phyloP scores from a whole-genome alignment of 805 yeast species.

The Kuraishia cidri region DNA sequence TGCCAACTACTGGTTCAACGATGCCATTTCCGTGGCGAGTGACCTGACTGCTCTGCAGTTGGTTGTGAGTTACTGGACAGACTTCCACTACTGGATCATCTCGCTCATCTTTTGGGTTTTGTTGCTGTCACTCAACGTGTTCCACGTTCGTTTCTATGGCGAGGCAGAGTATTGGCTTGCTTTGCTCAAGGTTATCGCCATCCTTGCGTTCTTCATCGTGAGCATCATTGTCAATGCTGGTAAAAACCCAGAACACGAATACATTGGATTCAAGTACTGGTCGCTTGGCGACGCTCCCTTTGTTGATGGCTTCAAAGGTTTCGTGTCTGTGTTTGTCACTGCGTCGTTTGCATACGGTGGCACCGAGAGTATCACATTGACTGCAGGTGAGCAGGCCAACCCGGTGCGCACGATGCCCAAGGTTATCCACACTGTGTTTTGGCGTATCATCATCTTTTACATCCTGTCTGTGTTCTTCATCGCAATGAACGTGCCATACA shows the following conservation, averaged over 20 bases:
- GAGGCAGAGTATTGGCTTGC: conserved; percentile 63
- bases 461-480: conserved; percentile 36
- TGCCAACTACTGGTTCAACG: conserved; percentile 42
- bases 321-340: conserved; percentile 43
- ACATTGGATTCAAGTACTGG: conserved; percentile 43
- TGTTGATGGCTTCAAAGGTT: conserved; percentile 50
- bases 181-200: conserved; percentile 49
- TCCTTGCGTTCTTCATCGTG: conserved; percentile 45
- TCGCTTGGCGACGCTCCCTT: conserved; percentile 40
- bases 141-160: conserved; percentile 51
- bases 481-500: conserved; percentile 52
- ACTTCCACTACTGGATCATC: conserved; percentile 39
- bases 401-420: conserved; percentile 49
- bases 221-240: conserved; percentile 53
- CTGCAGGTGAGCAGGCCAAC: conserved; percentile 48
- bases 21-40: conserved; percentile 36
- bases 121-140: conserved; percentile 30
- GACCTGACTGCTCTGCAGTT: conserved; percentile 39
- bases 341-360: conserved; percentile 59
- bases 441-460: conserved; percentile 46
- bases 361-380: conserved; percentile 48
- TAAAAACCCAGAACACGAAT: conserved; percentile 35
- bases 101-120: conserved; percentile 46
- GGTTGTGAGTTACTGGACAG: conserved; percentile 37
- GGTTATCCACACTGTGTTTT: conserved; percentile 46